A percentile compares a stretch with the other conserved stretches of the same genome.
These are phyloP conservation scores for Cladophialophora chaetospira DNA, from an alignment of 2,329 filamentous ascomycete genomes.

Conservation along the genomic window DNA sequence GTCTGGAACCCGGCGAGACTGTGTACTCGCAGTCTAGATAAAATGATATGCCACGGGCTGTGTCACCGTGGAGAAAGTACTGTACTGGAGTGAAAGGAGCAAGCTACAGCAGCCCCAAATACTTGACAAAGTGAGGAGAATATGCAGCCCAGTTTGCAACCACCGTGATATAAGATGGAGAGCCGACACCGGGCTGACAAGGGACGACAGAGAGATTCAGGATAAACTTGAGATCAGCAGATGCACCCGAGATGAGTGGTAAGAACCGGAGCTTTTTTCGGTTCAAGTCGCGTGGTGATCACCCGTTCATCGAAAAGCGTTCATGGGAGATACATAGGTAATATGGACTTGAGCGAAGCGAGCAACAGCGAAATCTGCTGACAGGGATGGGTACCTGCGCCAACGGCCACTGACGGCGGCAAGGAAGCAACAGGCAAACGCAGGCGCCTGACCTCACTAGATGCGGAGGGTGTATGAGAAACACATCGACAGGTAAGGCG, in stretches of 20 bases:
- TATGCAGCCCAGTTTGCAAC: background rate
- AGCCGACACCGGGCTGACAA: background rate
- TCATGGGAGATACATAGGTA: background rate
- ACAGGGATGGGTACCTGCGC: conserved; percentile 15
- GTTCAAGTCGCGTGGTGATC: conserved; percentile 12
- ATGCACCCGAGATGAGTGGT: background rate
- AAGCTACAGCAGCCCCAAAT: background rate
- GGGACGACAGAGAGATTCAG: background rate
- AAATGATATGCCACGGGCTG: conserved; percentile 12
- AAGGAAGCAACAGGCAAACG: conserved; percentile 1
- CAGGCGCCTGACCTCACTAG: conserved; percentile 15
- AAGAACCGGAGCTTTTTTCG: conserved; percentile 13
- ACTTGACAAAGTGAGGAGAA: background rate
- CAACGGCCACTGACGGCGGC: conserved; percentile 1
- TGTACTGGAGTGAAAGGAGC: background rate
- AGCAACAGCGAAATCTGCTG: background rate
- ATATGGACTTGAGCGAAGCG: background rate
- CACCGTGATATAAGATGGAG: background rate
- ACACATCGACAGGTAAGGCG: conserved; percentile 7
- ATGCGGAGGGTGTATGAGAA: conserved; percentile 6
- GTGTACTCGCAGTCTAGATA: conserved; percentile 14
- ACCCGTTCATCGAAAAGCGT: conserved; percentile 8
- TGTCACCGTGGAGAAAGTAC: conserved; percentile 5
- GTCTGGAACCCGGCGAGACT: conserved; percentile 16
- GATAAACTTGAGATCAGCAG: conserved; percentile 7